Percentiles rank a stretch among this genome's conserved stretches.
phyloP scores from a whole-genome alignment of 2,329 filamentous ascomycete species.

The Simplicillium sp. region DNA sequence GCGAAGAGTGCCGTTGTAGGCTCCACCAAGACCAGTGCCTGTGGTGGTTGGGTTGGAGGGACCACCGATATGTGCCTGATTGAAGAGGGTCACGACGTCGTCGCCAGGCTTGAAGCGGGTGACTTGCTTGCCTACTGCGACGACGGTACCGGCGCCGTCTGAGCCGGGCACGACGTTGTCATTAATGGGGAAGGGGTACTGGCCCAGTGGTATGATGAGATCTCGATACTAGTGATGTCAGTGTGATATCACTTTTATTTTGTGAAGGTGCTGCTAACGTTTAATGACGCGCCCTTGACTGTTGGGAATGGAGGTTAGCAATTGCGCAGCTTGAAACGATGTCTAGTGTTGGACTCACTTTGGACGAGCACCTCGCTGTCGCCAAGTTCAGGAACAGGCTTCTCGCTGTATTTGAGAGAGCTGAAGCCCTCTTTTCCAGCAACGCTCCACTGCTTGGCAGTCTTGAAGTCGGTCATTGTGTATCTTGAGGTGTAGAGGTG shows the following conservation, averaged over 20 bases:
- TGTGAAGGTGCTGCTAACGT: too few relatives aligned
- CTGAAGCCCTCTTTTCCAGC: constrained; percentile 46
- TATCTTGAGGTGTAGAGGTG: too few relatives aligned
- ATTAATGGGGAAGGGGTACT: constrained; percentile 32
- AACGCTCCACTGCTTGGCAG: constrained; percentile 48
- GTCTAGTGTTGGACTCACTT: constrained; percentile 13
- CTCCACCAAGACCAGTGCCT: constrained; percentile 55
- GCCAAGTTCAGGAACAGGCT: constrained; percentile 50
- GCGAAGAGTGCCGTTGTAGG: constrained; percentile 57
- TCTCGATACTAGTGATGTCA: constrained; percentile 33
- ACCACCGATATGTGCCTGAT: constrained; percentile 41
- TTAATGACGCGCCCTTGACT: constrained; percentile 42
- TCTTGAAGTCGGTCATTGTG: constrained; percentile 12
- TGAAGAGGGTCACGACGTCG: constrained; percentile 52
- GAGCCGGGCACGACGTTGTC: constrained; percentile 38
- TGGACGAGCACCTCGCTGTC: constrained; percentile 67
- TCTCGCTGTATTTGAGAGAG: constrained; percentile 43
- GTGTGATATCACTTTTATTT: too few relatives aligned
- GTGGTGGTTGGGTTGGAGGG: constrained; percentile 22
- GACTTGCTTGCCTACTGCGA: constrained; percentile 40
- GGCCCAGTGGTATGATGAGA: constrained; percentile 37
- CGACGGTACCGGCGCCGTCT: constrained; percentile 43
- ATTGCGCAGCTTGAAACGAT: neutral
- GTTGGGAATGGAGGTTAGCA: constrained; percentile 1
- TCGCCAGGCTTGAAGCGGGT: constrained; percentile 41